Evolutionary conservation across 2,329 filamentous ascomycete genomes (phyloP), one percentile per base, ranked within the genome.

Genomic region (Xylariaceae sp.): DNA sequence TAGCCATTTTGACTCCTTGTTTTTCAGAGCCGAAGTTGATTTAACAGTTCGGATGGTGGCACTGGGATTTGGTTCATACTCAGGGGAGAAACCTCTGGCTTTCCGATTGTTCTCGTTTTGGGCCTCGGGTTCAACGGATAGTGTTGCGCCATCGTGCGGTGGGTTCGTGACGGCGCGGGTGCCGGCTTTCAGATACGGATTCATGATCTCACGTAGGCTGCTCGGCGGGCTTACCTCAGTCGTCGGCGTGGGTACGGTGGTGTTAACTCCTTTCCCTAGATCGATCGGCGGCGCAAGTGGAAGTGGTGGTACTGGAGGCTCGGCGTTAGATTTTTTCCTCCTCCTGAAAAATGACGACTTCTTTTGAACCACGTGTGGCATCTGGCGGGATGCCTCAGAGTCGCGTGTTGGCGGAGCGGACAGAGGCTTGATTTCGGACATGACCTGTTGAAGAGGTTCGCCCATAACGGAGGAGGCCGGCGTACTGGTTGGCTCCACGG

Each of bases 271-370:
- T 47, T 65, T 66, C n/a, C 34, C 58, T 7, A 68, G 57, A 51
- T 68, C 68, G 34, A 66, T 59, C 44, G 56, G 69, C 51, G 65
- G 56, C 47, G 65, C 73, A 50, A 71, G 64, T 73, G 73, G 74
- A 67, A 73, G 76, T 61, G 71, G 79, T 60, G 73, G 80, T 37
- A 87, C 74, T 7, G 88, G 85, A 39, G 88, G 85, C 63, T 95
- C 92, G 11, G 85, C 83, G 39, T 91, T 75, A 4, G 92, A 96
- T 81, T 93, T 95, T 82, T 97, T 97, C 64, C 92, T 84, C 61
- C 94, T 83, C 63, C 94, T 84, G 77, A 97, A 97, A 76, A 99
- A 97, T 0, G 91, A 93, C 0, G 93, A 95, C 74, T 97, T 97
- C 78, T 97, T 97, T 68, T 90, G 89, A 55, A 97, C 77, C 17